phyloP scores from a whole-genome alignment of 2,329 filamentous ascomycete genomes.

The Fusarium stilboides region DNA sequence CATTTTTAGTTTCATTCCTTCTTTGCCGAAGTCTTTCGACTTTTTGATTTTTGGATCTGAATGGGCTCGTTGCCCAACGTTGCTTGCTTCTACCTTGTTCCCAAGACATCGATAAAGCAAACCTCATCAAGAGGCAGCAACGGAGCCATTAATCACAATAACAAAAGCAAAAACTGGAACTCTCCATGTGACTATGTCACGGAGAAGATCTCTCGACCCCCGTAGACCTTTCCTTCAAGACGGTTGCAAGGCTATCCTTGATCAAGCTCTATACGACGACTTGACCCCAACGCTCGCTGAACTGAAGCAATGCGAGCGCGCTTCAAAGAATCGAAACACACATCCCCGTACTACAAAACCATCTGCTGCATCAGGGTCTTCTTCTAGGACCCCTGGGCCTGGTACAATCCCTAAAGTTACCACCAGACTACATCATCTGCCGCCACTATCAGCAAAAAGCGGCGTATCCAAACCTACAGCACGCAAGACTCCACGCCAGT shows the following conservation, averaged over 20 bases:
- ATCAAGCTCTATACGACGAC: too few relatives aligned
- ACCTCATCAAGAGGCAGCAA: too few relatives aligned
- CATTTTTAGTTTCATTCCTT: too few relatives aligned
- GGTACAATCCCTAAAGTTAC: background rate
- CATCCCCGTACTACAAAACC: background rate
- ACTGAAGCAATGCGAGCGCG: background rate
- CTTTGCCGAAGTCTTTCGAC: too few relatives aligned
- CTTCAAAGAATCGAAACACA: background rate
- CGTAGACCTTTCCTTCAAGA: background rate
- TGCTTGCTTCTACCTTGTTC: too few relatives aligned
- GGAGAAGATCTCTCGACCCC: background rate
- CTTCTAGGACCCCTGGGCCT: background rate
- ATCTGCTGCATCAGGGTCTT: background rate
- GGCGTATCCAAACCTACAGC: background rate
- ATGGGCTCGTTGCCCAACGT: too few relatives aligned
- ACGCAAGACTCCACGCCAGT: background rate
- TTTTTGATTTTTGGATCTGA: too few relatives aligned
- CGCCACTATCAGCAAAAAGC: background rate
- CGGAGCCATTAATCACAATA: too few relatives aligned
- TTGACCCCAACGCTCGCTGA: background rate
- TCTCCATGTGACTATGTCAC: too few relatives aligned
- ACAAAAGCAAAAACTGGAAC: too few relatives aligned
- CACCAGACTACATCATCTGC: background rate
- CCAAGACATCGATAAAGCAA: too few relatives aligned
- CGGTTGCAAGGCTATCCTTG: background rate